phyloP scores from a whole-genome alignment of 257 asterid genomes.

The Knoxia roxburghii region DNA sequence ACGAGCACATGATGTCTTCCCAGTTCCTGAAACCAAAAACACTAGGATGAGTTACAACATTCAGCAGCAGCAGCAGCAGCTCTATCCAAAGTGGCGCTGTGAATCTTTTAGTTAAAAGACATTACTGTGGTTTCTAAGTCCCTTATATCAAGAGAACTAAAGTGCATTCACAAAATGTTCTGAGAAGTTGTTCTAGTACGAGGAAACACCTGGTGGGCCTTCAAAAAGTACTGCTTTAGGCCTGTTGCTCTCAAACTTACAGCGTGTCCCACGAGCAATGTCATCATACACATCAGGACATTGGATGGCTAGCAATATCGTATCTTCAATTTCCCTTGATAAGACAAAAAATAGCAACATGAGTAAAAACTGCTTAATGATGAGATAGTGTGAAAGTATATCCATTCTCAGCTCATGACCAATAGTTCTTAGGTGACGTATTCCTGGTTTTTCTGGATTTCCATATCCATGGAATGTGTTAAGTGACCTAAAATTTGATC shows the following conservation, averaged over 20 bases:
- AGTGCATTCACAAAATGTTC: too few relatives aligned
- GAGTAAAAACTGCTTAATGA: neutral
- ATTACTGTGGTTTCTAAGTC: too few relatives aligned
- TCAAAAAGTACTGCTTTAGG: conserved; percentile 96
- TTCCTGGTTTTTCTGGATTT: too few relatives aligned
- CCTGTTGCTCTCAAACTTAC: conserved; percentile 93
- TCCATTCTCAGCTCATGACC: neutral
- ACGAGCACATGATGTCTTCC: conserved; percentile 98
- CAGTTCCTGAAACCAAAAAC: conserved; percentile 73
- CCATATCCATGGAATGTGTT: neutral
- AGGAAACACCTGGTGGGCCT: conserved; percentile 93
- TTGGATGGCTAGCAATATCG: conserved; percentile 76
- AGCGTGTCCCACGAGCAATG: conserved; percentile 90
- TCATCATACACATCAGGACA: conserved; percentile 94
- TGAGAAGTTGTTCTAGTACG: conserved; percentile 11
- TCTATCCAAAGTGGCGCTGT: neutral
- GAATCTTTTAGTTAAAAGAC: neutral
- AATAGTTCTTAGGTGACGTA: too few relatives aligned
- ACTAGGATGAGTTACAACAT: conserved; percentile 7
- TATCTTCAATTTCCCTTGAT: conserved; percentile 84
- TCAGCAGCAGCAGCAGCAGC: conserved; percentile 1
- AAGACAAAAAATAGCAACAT: conserved; percentile 10
- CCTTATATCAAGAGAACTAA: too few relatives aligned
- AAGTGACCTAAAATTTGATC: neutral
- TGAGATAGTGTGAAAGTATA: neutral